phyloP scores from a whole-genome alignment of 345 rosid species.

The Aquilaria yunnanensis region DNA sequence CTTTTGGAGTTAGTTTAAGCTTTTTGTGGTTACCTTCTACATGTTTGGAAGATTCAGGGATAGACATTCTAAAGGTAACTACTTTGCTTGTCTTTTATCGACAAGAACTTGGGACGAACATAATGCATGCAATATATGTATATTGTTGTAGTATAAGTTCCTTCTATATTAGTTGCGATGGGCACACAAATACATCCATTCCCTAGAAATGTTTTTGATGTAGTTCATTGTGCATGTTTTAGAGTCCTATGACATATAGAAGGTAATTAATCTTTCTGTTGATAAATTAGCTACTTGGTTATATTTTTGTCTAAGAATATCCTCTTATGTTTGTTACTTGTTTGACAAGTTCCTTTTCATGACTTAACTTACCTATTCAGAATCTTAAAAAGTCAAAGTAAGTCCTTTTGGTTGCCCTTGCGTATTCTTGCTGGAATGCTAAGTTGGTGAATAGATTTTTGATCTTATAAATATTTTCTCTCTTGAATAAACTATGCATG shows the following conservation, averaged over 20 bases:
- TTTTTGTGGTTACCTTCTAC: no score
- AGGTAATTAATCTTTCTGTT: conserved; percentile 27
- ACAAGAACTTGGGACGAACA: no score
- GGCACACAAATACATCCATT: conserved; percentile 59
- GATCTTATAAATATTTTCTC: no score
- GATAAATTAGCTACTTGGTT: not conserved
- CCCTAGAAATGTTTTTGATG: conserved; percentile 53
- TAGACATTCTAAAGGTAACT: no score
- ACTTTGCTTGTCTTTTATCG: no score
- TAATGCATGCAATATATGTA: no score
- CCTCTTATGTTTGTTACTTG: not conserved
- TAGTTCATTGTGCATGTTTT: conserved; percentile 60
- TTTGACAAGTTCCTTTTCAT: no score
- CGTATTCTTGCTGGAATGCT: conserved; percentile 47
- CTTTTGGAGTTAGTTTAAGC: no score
- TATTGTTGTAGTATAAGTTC: conserved; percentile 10
- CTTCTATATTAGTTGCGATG: conserved; percentile 62
- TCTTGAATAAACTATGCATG: no score
- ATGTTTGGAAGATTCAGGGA: no score
- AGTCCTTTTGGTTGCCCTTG: no score
- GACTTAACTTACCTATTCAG: not conserved
- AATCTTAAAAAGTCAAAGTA: conserved; percentile 15
- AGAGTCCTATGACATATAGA: conserved; percentile 73
- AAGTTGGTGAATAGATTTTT: conserved; percentile 20
- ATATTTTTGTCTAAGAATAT: not conserved